Conservation (phyloP, 169 alveolate genomes). For the Eimeria maxima region DNA sequence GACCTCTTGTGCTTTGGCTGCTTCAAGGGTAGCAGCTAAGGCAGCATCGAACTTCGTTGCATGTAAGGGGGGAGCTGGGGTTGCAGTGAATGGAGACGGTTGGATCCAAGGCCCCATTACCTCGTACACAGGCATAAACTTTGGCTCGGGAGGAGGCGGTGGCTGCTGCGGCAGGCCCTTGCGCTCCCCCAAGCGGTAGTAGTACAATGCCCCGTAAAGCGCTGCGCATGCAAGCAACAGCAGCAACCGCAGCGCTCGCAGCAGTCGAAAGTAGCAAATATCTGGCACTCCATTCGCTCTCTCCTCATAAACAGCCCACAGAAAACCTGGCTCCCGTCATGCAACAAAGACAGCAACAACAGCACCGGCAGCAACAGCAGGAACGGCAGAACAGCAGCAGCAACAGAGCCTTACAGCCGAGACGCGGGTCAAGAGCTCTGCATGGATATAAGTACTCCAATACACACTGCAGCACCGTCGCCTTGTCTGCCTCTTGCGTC, state of each 20-base stretch:
- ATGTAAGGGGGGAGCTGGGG: constrained; percentile 14
- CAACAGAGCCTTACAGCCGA: constrained; percentile 59
- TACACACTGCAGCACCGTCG: constrained; percentile 46
- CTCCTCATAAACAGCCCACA: not conserved
- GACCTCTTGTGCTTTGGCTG: constrained; percentile 17
- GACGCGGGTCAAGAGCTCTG: constrained; percentile 82
- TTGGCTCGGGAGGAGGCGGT: constrained; percentile 84
- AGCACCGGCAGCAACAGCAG: not conserved
- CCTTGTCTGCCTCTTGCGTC: constrained; percentile 18
- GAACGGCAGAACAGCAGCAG: not conserved
- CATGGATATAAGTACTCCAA: constrained; percentile 83
- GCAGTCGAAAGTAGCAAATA: no score
- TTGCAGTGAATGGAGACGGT: constrained; percentile 38
- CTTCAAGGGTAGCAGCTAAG: constrained; percentile 41
- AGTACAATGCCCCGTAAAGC: constrained; percentile 75
- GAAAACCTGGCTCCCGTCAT: no score
- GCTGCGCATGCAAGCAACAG: constrained; percentile 53
- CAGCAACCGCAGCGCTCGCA: not conserved
- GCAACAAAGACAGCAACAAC: not conserved
- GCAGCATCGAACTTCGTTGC: constrained; percentile 28
- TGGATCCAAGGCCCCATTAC: constrained; percentile 64
- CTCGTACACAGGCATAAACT: constrained; percentile 57
- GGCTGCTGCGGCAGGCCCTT: constrained; percentile 58
- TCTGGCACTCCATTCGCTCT: not conserved
- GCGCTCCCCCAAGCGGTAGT: constrained; percentile 70